Conservation (phyloP, 1,284 basidiomycete genomes). For the Ganoderma boninense region DNA sequence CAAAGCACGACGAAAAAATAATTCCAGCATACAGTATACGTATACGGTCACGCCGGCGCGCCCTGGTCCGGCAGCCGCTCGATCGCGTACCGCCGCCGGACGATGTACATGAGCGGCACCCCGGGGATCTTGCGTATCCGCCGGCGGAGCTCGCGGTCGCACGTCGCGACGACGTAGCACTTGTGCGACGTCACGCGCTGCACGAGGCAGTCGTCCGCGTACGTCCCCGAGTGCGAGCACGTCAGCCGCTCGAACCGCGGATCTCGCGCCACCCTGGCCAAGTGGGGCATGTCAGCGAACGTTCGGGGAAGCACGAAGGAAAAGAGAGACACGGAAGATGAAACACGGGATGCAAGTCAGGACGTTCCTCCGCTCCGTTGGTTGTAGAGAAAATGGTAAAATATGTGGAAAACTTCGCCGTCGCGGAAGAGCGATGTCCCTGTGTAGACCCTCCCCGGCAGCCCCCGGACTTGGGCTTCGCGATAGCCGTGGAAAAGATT, state of each 20-base stretch:
- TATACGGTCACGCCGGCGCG: slow-evolving; percentile 55
- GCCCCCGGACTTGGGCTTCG: too few species aligned
- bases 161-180: slow-evolving; percentile 98
- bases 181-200: slow-evolving; percentile 95
- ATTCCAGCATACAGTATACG: too few species aligned
- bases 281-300: slow-evolving; percentile 21
- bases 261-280: slow-evolving; percentile 89
- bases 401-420: too few species aligned
- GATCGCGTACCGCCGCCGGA: slow-evolving; percentile 89
- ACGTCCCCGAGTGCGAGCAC: slow-evolving; percentile 95
- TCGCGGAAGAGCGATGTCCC: too few species aligned
- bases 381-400: too few species aligned
- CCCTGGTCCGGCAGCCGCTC: slow-evolving; percentile 94
- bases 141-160: slow-evolving; percentile 93
- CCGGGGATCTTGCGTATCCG: slow-evolving; percentile 95
- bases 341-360: too few species aligned
- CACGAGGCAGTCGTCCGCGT: slow-evolving; percentile 98
- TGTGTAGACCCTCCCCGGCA: too few species aligned
- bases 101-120: slow-evolving; percentile 96
- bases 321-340: neutral
- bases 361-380: too few species aligned
- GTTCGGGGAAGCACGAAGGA: neutral
- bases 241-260: slow-evolving; percentile 94
- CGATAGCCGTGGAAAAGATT: too few species aligned
- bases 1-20: slow-evolving; percentile 5